Percentiles rank a stretch among this genome's conserved stretches.
Evolutionary conservation across 1,284 basidiomycete genomes (phyloP).

Genomic region (Apiotrichum porosum): DNA sequence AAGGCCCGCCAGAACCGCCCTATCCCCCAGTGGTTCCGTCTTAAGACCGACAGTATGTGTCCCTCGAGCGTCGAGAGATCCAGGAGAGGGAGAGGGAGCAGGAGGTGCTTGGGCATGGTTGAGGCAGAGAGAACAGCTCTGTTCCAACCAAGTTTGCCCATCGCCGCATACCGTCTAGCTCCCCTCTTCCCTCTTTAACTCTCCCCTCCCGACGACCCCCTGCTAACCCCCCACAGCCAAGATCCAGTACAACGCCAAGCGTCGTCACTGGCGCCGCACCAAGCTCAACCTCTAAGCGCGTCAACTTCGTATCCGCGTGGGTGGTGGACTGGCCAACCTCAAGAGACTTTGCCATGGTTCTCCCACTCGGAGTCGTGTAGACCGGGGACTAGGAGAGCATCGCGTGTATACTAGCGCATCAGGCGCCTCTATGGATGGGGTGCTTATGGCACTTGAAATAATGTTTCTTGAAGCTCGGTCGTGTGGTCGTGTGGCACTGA

Average conservation of each 20-base stretch:
- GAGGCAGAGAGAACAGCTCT: too few species aligned
- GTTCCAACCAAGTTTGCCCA: too few species aligned
- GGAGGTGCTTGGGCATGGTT: too few species aligned
- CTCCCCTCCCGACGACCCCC: not conserved
- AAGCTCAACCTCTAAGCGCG: constrained; percentile 82
- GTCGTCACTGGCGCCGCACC: constrained; percentile 89
- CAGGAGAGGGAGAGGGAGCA: not conserved
- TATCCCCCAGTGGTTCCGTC: constrained; percentile 97
- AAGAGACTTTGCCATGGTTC: too few species aligned
- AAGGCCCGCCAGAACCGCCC: constrained; percentile 93
- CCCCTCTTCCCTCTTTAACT: constrained; percentile 2
- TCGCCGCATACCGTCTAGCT: not conserved
- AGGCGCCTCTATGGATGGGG: too few species aligned
- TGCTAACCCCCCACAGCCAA: constrained; percentile 19
- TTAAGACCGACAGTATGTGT: constrained; percentile 79
- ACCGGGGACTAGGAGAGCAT: too few species aligned
- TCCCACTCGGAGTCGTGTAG: too few species aligned
- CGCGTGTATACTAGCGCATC: too few species aligned
- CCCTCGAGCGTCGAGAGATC: not conserved
- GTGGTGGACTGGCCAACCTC: too few species aligned
- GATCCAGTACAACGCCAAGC: constrained; percentile 80
- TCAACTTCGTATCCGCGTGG: not conserved
- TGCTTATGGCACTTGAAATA: too few species aligned
- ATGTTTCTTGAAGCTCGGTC: too few species aligned
- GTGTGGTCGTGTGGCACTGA: too few species aligned